phyloP scores from a whole-genome alignment of 2,329 filamentous ascomycete species.

The Xylariaceae sp. region DNA sequence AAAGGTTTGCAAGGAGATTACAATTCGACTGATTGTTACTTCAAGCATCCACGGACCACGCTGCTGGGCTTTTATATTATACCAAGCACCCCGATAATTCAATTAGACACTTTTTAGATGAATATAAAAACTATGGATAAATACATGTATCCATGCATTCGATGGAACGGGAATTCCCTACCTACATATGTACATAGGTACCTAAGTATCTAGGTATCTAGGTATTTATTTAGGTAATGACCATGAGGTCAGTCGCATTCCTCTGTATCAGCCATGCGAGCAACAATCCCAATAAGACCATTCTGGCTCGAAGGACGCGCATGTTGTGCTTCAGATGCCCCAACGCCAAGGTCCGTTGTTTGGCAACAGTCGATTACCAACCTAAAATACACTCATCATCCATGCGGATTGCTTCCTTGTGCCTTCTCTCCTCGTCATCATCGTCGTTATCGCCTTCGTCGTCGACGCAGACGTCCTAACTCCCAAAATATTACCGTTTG shows the following conservation, averaged over 20 bases:
- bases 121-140: too few species aligned
- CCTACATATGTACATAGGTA: too few species aligned
- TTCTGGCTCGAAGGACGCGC: slow-evolving; percentile 2
- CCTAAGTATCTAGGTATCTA: too few species aligned
- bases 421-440: background rate
- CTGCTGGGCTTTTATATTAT: too few species aligned
- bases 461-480: background rate
- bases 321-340: slow-evolving; percentile 13
- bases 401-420: slow-evolving; percentile 9
- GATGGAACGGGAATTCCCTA: too few species aligned
- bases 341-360: slow-evolving; percentile 6
- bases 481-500: background rate
- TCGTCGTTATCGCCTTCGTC: background rate
- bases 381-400: slow-evolving; percentile 6
- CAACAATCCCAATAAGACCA: background rate
- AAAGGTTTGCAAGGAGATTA: too few species aligned
- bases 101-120: too few species aligned
- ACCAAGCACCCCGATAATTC: too few species aligned
- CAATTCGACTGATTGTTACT: too few species aligned
- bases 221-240: too few species aligned
- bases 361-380: slow-evolving; percentile 20
- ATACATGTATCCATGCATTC: too few species aligned
- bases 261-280: slow-evolving; percentile 15
- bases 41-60: too few species aligned
- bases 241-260: slow-evolving; percentile 19